Base-by-base conservation (phyloP, 2,329 filamentous ascomycete species). In the Aspergillus quadrilineatus region DNA sequence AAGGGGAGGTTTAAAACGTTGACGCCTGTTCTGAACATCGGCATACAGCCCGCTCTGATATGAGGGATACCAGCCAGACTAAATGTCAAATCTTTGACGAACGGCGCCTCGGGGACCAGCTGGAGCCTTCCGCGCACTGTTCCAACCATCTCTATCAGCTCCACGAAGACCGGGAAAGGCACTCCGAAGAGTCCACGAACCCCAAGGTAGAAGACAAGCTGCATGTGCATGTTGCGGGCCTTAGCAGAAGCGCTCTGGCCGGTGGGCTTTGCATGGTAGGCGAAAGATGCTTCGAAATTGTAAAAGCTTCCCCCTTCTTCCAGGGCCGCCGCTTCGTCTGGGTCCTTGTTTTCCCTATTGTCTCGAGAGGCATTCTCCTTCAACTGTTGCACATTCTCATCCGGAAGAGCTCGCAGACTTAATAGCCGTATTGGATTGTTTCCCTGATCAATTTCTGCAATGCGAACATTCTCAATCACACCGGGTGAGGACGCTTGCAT, bases 141-240 rank as follows among this genome's bases (percentile, higher is more conserved):
- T 1, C 90, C 91, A 22, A 97, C 89, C n/a, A 97, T 80, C 15
- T 91, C 88, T 63, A 89, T 86, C n/a, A 97, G 80, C 73, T 97
- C 92, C 55, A 96, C 91, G 69, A 88, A 95, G 48, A 96, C 89
- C 0, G 91, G 92, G 17, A 96, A 80, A 0, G 92, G 92, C 0
- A 96, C 87, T 29, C 92, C 92, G 64, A 97, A 94, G 4, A 97
- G 80, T 0, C 92, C 92, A 69, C 89, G 91, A 68, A 96, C 79
- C 56, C 94, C 94, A 1, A 97, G 82, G 63, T 97, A 97, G 72
- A 99, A 97, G 7, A 97, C 85, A 12, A 97, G 76, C 67, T 95
- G 89, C 91, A 97, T 96, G 67, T 96, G 92, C 90, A 97, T 96
- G 71, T 97, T 97, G 63, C 89, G 85, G 5, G 92, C 91, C 73